These are phyloP conservation scores for Apiotrichum akiyoshidainum DNA, from an alignment of 1,284 basidiomycete genomes.

Conservation along the genomic window DNA sequence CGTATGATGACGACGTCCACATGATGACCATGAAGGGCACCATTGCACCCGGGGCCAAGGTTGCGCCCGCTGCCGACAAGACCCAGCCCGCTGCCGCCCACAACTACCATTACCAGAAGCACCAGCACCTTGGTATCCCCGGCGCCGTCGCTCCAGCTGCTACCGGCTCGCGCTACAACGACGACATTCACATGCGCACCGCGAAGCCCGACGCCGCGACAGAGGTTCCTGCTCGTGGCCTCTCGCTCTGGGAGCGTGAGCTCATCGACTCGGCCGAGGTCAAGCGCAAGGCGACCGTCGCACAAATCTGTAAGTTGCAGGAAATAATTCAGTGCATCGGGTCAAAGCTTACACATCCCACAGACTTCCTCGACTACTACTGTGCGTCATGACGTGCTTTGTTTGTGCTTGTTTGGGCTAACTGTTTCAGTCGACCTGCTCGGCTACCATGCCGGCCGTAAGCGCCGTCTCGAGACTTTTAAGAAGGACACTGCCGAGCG, in stretches of 20 bases:
- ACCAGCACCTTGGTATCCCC: slow-evolving; percentile 12
- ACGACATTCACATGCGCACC: slow-evolving; percentile 47
- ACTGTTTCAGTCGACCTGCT: slow-evolving; percentile 64
- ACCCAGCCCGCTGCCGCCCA: slow-evolving; percentile 1
- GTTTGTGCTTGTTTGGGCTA: slow-evolving; percentile 8
- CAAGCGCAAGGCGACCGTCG: slow-evolving; percentile 87
- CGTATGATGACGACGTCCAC: slow-evolving; percentile 44
- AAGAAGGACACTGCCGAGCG: slow-evolving; percentile 75
- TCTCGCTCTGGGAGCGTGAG: slow-evolving; percentile 78
- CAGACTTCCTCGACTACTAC: slow-evolving; percentile 92
- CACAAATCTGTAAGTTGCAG: slow-evolving; percentile 74
- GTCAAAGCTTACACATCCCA: slow-evolving; percentile 8
- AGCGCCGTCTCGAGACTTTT: slow-evolving; percentile 74
- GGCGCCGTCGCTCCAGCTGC: slow-evolving; percentile 18
- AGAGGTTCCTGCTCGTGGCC: slow-evolving; percentile 27
- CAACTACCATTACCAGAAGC: slow-evolving; percentile 22
- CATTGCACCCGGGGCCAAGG: slow-evolving; percentile 51
- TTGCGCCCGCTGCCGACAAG: slow-evolving; percentile 58
- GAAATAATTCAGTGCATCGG: neutral
- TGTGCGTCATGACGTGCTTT: slow-evolving; percentile 45
- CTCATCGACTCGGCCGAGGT: slow-evolving; percentile 78
- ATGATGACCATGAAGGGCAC: slow-evolving; percentile 50
- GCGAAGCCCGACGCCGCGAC: slow-evolving; percentile 35
- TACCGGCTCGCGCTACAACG: slow-evolving; percentile 13
- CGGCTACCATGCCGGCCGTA: slow-evolving; percentile 78